Base-by-base conservation (phyloP, 345 rosid species). In the Citrus trifoliata region DNA sequence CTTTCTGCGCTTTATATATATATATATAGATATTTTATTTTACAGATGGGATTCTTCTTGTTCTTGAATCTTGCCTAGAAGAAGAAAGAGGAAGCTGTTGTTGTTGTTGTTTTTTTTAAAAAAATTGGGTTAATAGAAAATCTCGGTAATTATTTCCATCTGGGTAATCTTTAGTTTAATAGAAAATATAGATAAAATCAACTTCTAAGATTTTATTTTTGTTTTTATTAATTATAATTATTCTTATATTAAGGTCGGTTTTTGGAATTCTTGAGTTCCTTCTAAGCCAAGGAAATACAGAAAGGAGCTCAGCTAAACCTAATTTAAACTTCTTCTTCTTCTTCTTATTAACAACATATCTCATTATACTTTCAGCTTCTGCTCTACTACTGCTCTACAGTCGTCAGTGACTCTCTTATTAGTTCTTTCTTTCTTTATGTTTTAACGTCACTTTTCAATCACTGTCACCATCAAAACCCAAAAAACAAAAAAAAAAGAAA, bases 81-180 rank as follows among this genome's bases (percentile, higher is more conserved):
- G 73, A 35, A n/a, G 46, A 66, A 35, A n/a, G 46, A 66, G 46
- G 4, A 1, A n/a, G 69, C 18, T 63, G 48, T 1, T 42, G 14
- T 3, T 42, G 14, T 3, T 1, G 18, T n/a, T 16, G 2, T 53
- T 55, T 24, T 40, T 40, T 40, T 10, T 0, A 38, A 38, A 38
- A 8, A 40, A 9, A 8, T 40, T 71, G 21, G 40, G 62, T 32
- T 71, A 18, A 24, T 21, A 10, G 63, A 32, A 58, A 55, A n/a
- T 32, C 9, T 22, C 28, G 75, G 46, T 53, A 59, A 58, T 63
- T 19, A 22, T 74, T 74, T 74, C 67, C 76, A 13, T 27, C 25
- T 63, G 64, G 27, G 77, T 61, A 22, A 30, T 74, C 77, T 74
- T 61, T 37, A 62, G 28, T 42, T 60, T 74, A 63, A 69, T 58